Evolutionary conservation across 2,329 filamentous ascomycete species (phyloP).

Genomic region (Trichoderma sp.): DNA sequence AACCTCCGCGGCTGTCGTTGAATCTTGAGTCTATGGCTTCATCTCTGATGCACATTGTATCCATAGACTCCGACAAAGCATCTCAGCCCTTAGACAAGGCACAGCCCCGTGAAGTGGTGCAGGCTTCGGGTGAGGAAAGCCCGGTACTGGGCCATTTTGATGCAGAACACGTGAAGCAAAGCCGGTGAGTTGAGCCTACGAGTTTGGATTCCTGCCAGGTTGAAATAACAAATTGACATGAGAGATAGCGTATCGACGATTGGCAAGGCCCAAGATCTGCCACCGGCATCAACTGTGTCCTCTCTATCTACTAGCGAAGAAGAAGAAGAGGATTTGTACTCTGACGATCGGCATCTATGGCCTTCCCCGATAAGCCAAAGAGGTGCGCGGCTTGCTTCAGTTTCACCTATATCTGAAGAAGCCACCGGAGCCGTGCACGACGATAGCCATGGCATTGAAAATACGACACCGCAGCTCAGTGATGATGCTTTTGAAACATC

Average conservation of each 20-base stretch:
- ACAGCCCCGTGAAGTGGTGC: neutral
- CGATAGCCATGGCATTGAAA: neutral
- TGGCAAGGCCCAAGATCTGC: neutral
- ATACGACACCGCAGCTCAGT: neutral
- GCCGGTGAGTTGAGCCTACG: neutral
- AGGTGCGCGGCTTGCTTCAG: neutral
- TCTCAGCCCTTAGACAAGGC: neutral
- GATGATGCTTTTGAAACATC: slow-evolving; percentile 22
- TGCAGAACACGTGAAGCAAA: neutral
- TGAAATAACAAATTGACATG: neutral
- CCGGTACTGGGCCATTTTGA: neutral
- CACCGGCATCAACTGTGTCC: neutral
- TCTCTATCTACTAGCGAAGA: neutral
- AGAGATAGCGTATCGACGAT: neutral
- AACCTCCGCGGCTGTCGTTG: slow-evolving; percentile 33
- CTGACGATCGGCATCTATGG: slow-evolving; percentile 11
- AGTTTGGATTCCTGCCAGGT: neutral
- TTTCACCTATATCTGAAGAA: neutral
- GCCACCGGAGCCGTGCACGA: neutral
- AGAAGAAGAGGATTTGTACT: slow-evolving; percentile 8
- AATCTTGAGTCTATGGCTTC: slow-evolving; percentile 29
- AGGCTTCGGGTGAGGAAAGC: neutral
- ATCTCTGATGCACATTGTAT: slow-evolving; percentile 26
- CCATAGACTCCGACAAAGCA: slow-evolving; percentile 1
- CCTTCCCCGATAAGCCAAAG: neutral